Percentiles rank a stretch among this genome's conserved stretches.
Conservation (phyloP, 129 eudicot species). For the Oenanthe sinensis region DNA sequence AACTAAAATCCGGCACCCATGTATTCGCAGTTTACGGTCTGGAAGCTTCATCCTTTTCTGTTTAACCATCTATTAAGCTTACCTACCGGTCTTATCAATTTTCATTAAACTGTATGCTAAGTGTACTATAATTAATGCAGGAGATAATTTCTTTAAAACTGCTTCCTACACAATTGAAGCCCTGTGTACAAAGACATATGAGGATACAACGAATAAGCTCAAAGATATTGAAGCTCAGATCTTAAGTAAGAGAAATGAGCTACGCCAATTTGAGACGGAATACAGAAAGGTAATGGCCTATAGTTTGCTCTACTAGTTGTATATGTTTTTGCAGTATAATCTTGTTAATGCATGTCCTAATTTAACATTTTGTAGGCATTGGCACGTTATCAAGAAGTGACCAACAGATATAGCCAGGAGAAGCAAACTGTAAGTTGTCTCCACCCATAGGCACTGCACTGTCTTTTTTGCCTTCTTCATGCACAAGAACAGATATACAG, state of each 20-base stretch:
- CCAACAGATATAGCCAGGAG: slow-evolving; percentile 87
- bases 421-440: slow-evolving; percentile 69
- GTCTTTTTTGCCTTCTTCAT: not conserved
- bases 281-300: slow-evolving; percentile 57
- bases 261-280: slow-evolving; percentile 89
- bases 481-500: not conserved
- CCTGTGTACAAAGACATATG: slow-evolving; percentile 73
- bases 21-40: slow-evolving; percentile 90
- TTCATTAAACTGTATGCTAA: not conserved
- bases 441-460: not conserved
- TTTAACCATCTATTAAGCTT: not conserved
- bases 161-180: slow-evolving; percentile 88
- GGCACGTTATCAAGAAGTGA: slow-evolving; percentile 93
- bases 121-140: slow-evolving; percentile 29
- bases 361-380: slow-evolving; percentile 53
- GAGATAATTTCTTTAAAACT: slow-evolving; percentile 93
- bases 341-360: slow-evolving; percentile 4
- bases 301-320: not conserved
- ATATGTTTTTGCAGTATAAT: not conserved
- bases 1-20: slow-evolving; percentile 86
- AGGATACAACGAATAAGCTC: slow-evolving; percentile 73
- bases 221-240: slow-evolving; percentile 90
- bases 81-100: not conserved
- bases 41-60: slow-evolving; percentile 5
- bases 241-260: slow-evolving; percentile 84